phyloP scores from a whole-genome alignment of 306 rosid species.

The Medicago arabica region DNA sequence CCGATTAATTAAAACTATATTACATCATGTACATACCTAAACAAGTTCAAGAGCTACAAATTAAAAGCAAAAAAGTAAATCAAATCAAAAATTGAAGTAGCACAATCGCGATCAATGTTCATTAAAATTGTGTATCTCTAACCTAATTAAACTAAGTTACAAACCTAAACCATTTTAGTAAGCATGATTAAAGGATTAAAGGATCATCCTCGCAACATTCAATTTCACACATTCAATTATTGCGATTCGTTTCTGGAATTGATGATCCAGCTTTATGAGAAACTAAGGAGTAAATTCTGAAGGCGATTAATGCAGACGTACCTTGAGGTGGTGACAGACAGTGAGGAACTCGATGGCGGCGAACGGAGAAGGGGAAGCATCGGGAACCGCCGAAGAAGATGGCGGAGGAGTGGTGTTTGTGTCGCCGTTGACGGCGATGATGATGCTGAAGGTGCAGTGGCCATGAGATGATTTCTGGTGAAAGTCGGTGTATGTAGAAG shows the following conservation, averaged over 20 bases:
- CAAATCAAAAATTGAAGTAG: not conserved
- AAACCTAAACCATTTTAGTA: not conserved
- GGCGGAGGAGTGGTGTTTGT: constrained; percentile 41
- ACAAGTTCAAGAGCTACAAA: constrained; percentile 11
- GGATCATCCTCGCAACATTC: not conserved
- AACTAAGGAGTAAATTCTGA: not conserved
- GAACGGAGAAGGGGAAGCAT: constrained; percentile 55
- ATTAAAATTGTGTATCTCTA: not conserved
- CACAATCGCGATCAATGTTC: constrained; percentile 3
- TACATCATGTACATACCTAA: not conserved
- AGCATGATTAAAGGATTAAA: not conserved
- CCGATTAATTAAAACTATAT: not conserved
- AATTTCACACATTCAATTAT: no score
- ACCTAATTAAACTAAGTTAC: not conserved
- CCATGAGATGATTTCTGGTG: not conserved
- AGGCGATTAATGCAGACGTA: constrained; percentile 23
- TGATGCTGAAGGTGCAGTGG: constrained; percentile 45
- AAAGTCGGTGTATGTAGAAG: not conserved
- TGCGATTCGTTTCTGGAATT: not conserved
- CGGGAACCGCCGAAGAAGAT: constrained; percentile 38
- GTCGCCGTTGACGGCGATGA: constrained; percentile 34
- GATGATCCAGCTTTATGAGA: no score
- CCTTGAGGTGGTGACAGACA: constrained; percentile 81
- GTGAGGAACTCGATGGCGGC: constrained; percentile 84
- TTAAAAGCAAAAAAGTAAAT: constrained; percentile 4